A percentile compares a stretch with the other conserved stretches of the same genome.
These are phyloP conservation scores for Globisporangium abappressorium DNA, from an alignment of 352 stramenopile species.

Conservation along the genomic window DNA sequence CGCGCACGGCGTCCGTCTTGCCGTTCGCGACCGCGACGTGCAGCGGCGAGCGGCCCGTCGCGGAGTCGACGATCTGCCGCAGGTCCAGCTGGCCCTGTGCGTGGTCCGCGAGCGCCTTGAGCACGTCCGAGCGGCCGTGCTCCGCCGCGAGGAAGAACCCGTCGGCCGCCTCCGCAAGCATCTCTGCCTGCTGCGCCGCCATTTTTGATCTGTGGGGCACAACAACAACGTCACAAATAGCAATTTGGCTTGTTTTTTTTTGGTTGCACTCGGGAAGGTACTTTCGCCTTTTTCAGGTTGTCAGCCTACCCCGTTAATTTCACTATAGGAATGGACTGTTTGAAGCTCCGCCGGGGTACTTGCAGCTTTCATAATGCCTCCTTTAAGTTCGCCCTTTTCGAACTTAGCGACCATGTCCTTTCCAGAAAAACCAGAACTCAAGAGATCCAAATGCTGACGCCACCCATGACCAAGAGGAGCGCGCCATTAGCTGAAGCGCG, in stretches of 20 bases:
- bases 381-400: too few relatives aligned
- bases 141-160: slow-evolving; percentile 83
- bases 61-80: slow-evolving; percentile 49
- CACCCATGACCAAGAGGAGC: neutral
- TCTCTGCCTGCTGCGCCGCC: slow-evolving; percentile 13
- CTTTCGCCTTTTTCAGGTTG: too few relatives aligned
- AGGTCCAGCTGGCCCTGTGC: slow-evolving; percentile 49
- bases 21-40: slow-evolving; percentile 69
- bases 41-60: slow-evolving; percentile 63
- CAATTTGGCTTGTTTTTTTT: neutral
- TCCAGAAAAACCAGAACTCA: neutral
- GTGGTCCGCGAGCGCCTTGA: slow-evolving; percentile 80
- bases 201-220: neutral
- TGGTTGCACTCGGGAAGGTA: too few relatives aligned
- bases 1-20: slow-evolving; percentile 77
- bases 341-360: too few relatives aligned
- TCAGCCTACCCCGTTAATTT: too few relatives aligned
- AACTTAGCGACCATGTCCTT: neutral
- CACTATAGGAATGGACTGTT: too few relatives aligned
- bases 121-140: slow-evolving; percentile 79
- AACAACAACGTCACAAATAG: neutral
- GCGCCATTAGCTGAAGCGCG: neutral
- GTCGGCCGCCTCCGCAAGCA: slow-evolving; percentile 68
- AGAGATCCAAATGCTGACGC: neutral
- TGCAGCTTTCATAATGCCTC: too few relatives aligned